Percentiles rank a stretch among this genome's conserved stretches.
Conservation (phyloP, 148 eudicot species). For the Dysphania ambrosioides region DNA sequence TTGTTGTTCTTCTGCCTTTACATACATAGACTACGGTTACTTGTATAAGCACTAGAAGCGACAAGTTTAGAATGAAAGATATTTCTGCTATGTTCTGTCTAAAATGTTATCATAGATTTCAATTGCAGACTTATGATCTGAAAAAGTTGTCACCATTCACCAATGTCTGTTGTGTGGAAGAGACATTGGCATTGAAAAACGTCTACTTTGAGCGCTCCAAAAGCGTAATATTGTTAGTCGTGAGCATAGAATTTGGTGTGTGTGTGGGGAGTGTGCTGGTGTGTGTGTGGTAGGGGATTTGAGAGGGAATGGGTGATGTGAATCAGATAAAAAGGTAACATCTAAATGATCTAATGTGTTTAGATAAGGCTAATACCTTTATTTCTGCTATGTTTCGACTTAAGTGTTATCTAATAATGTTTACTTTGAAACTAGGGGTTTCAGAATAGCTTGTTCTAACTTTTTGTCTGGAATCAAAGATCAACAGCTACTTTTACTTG, state of each 20-base stretch:
- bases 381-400: no score
- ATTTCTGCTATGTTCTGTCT: not conserved
- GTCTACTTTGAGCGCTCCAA: not conserved
- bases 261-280: no score
- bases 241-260: not conserved
- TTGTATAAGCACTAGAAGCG: constrained; percentile 9
- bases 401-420: not conserved
- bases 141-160: no score
- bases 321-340: no score
- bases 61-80: constrained; percentile 16
- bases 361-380: no score
- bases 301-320: no score
- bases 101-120: not conserved
- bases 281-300: no score
- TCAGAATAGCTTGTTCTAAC: no score
- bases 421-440: not conserved
- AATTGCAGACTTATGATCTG: not conserved
- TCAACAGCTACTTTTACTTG: no score
- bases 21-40: constrained; percentile 6
- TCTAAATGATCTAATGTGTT: no score
- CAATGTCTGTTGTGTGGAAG: no score
- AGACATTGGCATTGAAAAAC: not conserved
- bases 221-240: not conserved
- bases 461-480: no score
- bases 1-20: constrained; percentile 9